Evolutionary conservation across 2,329 filamentous ascomycete genomes (phyloP), one percentile per base, ranked within the genome.

Genomic region (Fusarium circinatum): DNA sequence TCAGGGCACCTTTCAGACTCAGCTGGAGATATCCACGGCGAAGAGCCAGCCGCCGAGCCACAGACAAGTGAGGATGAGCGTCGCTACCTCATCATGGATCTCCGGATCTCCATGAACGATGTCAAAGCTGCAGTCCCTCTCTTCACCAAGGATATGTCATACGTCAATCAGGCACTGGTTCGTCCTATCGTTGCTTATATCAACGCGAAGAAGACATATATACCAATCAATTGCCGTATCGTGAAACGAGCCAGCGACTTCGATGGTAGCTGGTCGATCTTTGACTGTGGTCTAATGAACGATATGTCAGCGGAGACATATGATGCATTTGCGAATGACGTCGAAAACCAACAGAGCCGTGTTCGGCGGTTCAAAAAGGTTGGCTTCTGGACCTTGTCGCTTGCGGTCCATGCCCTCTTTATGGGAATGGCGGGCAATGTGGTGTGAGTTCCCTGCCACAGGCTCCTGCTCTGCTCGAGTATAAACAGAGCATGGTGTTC

Each of bases 151-250:
- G 93, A 98, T 79, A 89, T 98, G 55, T 97, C 94, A 2, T 99
- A 98, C 81, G 93, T 98, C 78, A 98, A 98, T 83, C 97, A 97
- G 81, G 95, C 96, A 4, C 90, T 98, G 9, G 94, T 98, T 41
- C 91, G 96, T 9, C 96, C 96, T 22, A 99, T 99, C 70, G 95
- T 99, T 45, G 96, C 96, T 12, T 99, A 98, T 82, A 98, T 99
- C 83, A 99, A 99, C 83, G 94, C 94, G 47, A 94, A 95, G 81
- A 92, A 92, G 79, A 97, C 96, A 0, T 98, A 98, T 79, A 98
- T 99, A 48, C 96, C 96, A 32, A 94, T 99, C 78, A 93, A 92
- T 77, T 98, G 96, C 84, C 93, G 96, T 69, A 94, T 99, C 55
- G 94, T 98, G 73, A 99, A 99, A 85, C 91, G 91, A 12, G 89